phyloP scores from a whole-genome alignment of 2,329 filamentous ascomycete genomes.

The Dothideomycetidae sp. region DNA sequence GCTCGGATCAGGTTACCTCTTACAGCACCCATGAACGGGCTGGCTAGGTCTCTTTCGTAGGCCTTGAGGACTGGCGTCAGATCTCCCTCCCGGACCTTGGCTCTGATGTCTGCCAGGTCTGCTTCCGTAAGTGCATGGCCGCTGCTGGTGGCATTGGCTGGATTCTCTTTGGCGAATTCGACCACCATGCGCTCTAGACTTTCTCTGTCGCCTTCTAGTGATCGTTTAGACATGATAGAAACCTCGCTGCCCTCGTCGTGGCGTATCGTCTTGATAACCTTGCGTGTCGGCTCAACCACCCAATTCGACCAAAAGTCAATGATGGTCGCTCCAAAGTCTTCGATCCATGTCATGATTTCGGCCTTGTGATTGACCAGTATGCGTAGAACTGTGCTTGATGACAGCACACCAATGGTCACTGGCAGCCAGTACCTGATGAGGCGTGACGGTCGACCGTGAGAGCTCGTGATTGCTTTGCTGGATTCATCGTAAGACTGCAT shows the following conservation, averaged over 20 bases:
- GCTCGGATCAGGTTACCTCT: slow-evolving; percentile 78
- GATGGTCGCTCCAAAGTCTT: slow-evolving; percentile 61
- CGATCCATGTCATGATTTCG: slow-evolving; percentile 67
- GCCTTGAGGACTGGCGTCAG: slow-evolving; percentile 81
- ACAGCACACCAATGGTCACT: slow-evolving; percentile 54
- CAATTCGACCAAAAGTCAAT: slow-evolving; percentile 94
- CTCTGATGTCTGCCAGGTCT: slow-evolving; percentile 59
- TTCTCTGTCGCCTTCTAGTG: slow-evolving; percentile 74
- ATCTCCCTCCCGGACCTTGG: slow-evolving; percentile 79
- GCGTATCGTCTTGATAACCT: slow-evolving; percentile 78
- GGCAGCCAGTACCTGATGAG: slow-evolving; percentile 84
- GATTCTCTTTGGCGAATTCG: slow-evolving; percentile 80
- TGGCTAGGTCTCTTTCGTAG: slow-evolving; percentile 77
- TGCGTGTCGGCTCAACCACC: slow-evolving; percentile 74
- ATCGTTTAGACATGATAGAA: slow-evolving; percentile 89
- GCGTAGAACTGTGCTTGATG: slow-evolving; percentile 72
- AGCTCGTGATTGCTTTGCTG: slow-evolving; percentile 41
- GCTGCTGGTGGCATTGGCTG: slow-evolving; percentile 41
- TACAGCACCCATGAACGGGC: slow-evolving; percentile 67
- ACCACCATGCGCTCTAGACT: slow-evolving; percentile 97
- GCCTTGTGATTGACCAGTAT: slow-evolving; percentile 60
- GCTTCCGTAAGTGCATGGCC: slow-evolving; percentile 40
- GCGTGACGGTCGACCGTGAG: slow-evolving; percentile 61
- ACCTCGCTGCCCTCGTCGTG: slow-evolving; percentile 89
- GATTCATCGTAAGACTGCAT: slow-evolving; percentile 52